Evolutionary conservation across 805 yeast species (phyloP), one percentile per base, ranked within the genome.

Genomic region (Metschnikowia proteae): DNA sequence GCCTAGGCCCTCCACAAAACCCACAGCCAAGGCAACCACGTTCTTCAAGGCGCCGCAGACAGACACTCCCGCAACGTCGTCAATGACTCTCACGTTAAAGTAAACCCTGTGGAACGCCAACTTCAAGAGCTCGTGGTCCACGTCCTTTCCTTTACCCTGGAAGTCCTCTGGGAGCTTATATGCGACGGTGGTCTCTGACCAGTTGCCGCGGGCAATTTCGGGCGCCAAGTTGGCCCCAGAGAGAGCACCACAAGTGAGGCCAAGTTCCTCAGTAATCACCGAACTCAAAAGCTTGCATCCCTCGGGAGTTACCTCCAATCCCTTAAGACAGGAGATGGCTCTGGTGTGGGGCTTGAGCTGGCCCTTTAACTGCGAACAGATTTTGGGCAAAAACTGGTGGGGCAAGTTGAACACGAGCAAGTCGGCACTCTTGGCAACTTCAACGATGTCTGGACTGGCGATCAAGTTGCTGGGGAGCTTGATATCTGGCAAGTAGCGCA

Each of bases 131-230:
- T 67, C 67, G 54, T 82, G 81, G 66, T 88, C 95, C 50, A 88
- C 81, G 63, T 87, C 95, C 54, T 71, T 64, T 49, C 90, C 91
- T 44, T 72, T 71, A 46, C 86, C 86, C 54, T 75, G 70, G 73
- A 75, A 84, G 68, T 89, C 88, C 27, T 64, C 64, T 49, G 97
- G 96, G 25, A 76, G 62, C 49, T 79, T 82, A 74, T 88, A 94
- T 23, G 97, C 99, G 56, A 94, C 89, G 9, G 99, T 91, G 51
- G 99, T 94, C 73, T 94, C 99, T 17, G 97, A 90, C 95, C 96
- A 94, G 71, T 86, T 86, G 70, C 88, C 88, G 66, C 80, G 81
- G 52, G 99, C 99, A 52, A 94, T 96, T 70, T 94, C 99, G 42
- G 95, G 89, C 38, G 99, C 99, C 60, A 94, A 78, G 74, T 94